Evolutionary conservation across 176 grass and related monocot species (phyloP), one percentile per base, ranked within the genome.

Genomic region (Tuctoria greenei): DNA sequence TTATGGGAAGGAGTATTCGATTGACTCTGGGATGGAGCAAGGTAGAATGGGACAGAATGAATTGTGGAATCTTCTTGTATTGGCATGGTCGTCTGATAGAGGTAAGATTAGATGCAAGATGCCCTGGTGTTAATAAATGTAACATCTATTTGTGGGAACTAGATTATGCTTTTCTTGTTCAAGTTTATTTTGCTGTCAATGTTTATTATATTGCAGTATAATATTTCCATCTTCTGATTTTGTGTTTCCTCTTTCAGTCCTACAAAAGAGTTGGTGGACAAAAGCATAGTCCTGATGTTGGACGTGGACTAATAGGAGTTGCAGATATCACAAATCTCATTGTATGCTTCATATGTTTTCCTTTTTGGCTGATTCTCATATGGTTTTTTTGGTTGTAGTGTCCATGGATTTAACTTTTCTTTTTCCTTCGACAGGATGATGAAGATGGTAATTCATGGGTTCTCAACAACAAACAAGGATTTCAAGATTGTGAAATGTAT

Each of bases 41-140:
- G 21, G 56, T 81, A 68, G 93, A 97, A 86, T 90, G 85, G 90
- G 82, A 93, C 78, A 85, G 90, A 77, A 80, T 81, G 64, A 97
- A 97, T 39, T 83, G 85, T 69, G 93, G 93, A 58, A 76, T 97
- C 67, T 97, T 97, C 76, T 86, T 97, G 45, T 97, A 93, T 67
- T 97, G 90, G 90, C 93, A 93, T 90, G 93, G 93, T 28, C 82
- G 90, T 39, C 73, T 97, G 31, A 93, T 97, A 44, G 93, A 97
- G 90, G 93, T 97, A 64, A 67, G 61, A 47, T 67, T 78, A 64
- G 2, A 25, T 67, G 34, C 36, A 73, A 64, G 2, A 25, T 67
- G 34, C 36, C 69, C 21, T 71, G 54, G 31, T 65, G 66, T 46
- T 23, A 16, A 66, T 50, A 23, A 55, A 56, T 82, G 60, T 66